Evolutionary conservation across 106 monocot species (phyloP), one percentile per base, ranked within the genome.

Genomic region (Cymbidium sinense): DNA sequence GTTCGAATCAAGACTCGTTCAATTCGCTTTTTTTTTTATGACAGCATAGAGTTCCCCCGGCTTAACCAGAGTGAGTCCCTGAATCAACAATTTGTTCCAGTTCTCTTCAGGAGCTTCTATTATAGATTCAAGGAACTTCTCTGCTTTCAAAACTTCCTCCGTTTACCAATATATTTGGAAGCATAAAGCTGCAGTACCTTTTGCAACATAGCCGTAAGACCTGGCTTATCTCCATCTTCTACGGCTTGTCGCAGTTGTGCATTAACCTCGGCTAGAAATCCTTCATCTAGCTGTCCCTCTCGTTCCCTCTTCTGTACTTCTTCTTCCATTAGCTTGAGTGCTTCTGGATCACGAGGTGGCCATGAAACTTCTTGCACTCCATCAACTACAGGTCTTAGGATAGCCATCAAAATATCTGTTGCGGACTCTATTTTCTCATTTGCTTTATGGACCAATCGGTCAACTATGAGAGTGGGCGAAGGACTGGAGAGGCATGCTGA

Each of bases 221-320:
- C 96, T 77, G 96, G 96, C 50, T 96, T 96, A 77, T 96, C 93
- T 74, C 89, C 91, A 86, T 96, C 93, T 81, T 93, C 89, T 85
- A 88, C 91, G 35, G n/a, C 95, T 81, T 96, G 95, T 25, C 93
- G 93, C 72, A 96, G 82, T 77, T 96, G 95, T 55, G 95, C 95
- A 80, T 93, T 96, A 70, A 96, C 93, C 83, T 96, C 95, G 34
- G 95, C 83, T 55, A 93, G 90, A 82, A 96, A 96, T 61, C 95
- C 91, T 84, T 96, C 95, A 81, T 96, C 95, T 29, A 96, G 83
- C 55, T 91, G 88, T 36, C 95, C 95, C 87, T 91, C 90, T 81
- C 86, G 81, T 54, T 93, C 93, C 76, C 86, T 88, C 64, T 75
- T 81, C 4, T 79, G 76, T 82, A 96, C 39, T 91, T 96, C 93